Base-by-base conservation (phyloP, 148 eudicot species). In the Rhododendron williamsianum region DNA sequence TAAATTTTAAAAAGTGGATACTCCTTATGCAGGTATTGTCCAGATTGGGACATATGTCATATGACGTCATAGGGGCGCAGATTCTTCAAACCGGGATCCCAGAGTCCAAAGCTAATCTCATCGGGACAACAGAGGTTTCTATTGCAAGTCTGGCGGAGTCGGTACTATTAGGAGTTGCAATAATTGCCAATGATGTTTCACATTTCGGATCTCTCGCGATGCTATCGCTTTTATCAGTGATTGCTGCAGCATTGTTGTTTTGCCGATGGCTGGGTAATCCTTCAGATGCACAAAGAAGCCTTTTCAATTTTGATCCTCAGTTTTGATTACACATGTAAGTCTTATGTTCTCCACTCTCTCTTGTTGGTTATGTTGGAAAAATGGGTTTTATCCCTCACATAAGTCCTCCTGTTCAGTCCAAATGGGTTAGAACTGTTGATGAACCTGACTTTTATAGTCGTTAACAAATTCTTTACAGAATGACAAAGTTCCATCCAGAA, bases 81-180 rank as follows among this genome's bases (percentile, higher is more conserved):
- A 96, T 96, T 89, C 94, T 96, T 87, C 99, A 96, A 90, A 95
- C 99, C 7, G 99, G 99, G 77, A 95, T 95, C 88, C 98, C 99
- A 65, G 87, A 93, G 67, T 94, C 97, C 30, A 96, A 95, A 92
- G 99, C 99, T 78, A 96, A 96, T 89, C 97, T 96, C 58, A 94
- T 96, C 43, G 99, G 96, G 78, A 87, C 94, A 36, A 96, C 98
- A 74, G 99, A 96, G 91, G 93, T 93, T 86, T 95, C 99, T 45
- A 82, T 96, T 79, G 98, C 99, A 46, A 95, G 99, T 83, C 88
- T 96, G 83, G 98, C 99, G 4, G 99, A 96, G 89, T 96, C 93
- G 77, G 74, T 92, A 65, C 95, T 94, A 93, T 81, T 96, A 88
- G 99, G 99, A 43, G 91, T 96, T 27, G 98, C 95, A 36, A 96